Base-by-base conservation (phyloP, 768 basidiomycete genomes). In the Boletales sp. region DNA sequence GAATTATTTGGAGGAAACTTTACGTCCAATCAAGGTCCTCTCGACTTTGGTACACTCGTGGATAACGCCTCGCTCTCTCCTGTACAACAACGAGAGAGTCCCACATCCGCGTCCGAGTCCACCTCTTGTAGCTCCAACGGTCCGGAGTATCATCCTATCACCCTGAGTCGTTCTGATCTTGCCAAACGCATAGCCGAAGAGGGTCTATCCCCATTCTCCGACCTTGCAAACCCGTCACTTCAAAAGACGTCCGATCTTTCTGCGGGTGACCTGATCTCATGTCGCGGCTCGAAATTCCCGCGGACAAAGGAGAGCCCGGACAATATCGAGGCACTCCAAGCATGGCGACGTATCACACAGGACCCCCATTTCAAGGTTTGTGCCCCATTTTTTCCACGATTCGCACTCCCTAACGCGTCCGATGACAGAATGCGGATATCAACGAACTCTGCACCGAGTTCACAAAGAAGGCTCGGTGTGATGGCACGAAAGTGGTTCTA, bases 401-500 rank as follows among this genome's bases (percentile, higher is more conserved):
- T 21, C 44, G 35, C 31, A 12, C 19, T 14, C 28, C 46, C 58
- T 8, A 37, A 46, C 42, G 34, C 51, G 30, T 49, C 46, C 17
- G 21, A 38, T 21, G 28, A 46, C 50, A 90, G 84, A 86, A 88
- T 59, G 73, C 81, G 35, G 90, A 92, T 60, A 82, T 92, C 50
- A 88, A 86, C 57, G 78, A 86, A 42, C 72, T 93, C 19, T 93
- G 90, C 62, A 59, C 80, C 8, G 86, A 91, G 67, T 90, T 93
- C 62, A 79, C 87, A 41, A 78, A 68, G 61, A 92, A 93, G 71
- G 90, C 90, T 41, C 77, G 81, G 40, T 93, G 90, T 60, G 90
- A 91, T 53, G 90, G 90, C 34, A 82, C 82, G 25, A 89, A 87
- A 70, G 86, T 90, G 35, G 90, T 91, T 17, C 68, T 92, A 42